Evolutionary conservation across 148 eudicot genomes (phyloP).

Genomic region (Silene conica): DNA sequence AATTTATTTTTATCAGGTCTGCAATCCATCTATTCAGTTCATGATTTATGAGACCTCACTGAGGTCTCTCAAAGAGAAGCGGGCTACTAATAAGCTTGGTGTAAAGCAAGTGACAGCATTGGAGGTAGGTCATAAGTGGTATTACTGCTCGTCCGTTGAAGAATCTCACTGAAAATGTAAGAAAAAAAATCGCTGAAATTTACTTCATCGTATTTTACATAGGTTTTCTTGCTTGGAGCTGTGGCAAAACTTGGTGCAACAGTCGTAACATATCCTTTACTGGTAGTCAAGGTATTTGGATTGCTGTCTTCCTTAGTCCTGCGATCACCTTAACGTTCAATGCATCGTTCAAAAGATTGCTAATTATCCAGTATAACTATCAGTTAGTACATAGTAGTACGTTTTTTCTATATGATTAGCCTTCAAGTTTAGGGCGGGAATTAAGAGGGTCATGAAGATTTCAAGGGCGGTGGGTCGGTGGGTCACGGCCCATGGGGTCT

Average conservation of each 20-base stretch:
- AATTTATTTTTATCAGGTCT: slow-evolving; percentile 45
- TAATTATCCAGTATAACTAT: background rate
- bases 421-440: background rate
- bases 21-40: slow-evolving; percentile 96
- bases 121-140: slow-evolving; percentile 45
- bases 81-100: slow-evolving; percentile 43
- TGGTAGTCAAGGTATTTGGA: slow-evolving; percentile 77
- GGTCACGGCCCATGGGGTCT: too few relatives aligned
- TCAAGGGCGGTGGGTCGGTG: too few relatives aligned
- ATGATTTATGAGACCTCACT: slow-evolving; percentile 83
- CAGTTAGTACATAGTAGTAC: too few relatives aligned
- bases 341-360: background rate
- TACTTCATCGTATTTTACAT: slow-evolving; percentile 14
- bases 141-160: background rate
- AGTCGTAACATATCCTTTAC: slow-evolving; percentile 76
- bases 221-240: slow-evolving; percentile 86
- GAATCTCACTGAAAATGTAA: background rate
- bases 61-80: slow-evolving; percentile 57
- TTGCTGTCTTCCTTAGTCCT: background rate
- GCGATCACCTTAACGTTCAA: too few relatives aligned
- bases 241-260: slow-evolving; percentile 96
- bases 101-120: slow-evolving; percentile 52
- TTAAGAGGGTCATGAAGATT: too few relatives aligned
- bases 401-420: background rate
- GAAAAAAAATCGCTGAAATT: background rate